Evolutionary conservation across 2,329 filamentous ascomycete species (phyloP).

Genomic region (Alternaria alternata): DNA sequence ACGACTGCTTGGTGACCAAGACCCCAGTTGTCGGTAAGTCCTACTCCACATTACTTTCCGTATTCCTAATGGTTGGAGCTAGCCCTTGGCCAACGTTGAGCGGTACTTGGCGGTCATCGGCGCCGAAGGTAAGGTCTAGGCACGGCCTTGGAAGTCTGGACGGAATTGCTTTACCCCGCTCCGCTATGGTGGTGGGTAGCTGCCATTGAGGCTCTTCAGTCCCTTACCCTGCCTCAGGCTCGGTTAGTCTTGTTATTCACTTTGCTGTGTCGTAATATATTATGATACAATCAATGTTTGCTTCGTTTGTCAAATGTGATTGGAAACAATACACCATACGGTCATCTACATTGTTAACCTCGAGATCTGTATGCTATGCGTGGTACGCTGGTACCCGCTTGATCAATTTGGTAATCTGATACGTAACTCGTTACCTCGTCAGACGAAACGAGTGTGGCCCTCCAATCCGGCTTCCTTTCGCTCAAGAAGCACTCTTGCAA

Average conservation of each 20-base stretch:
- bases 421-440: background rate
- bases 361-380: background rate
- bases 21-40: background rate
- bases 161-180: constrained; percentile 14
- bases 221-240: background rate
- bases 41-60: background rate
- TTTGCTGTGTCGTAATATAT: background rate
- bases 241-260: background rate
- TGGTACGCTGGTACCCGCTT: background rate
- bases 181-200: background rate
- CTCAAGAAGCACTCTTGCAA: background rate
- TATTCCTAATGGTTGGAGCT: constrained; percentile 6
- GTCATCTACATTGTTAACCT: background rate
- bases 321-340: background rate
- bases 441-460: background rate
- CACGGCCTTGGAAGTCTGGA: constrained; percentile 13
- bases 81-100: constrained; percentile 28
- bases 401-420: constrained; percentile 15
- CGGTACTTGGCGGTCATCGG: constrained; percentile 23
- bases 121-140: constrained; percentile 13
- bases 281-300: background rate
- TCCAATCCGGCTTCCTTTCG: background rate
- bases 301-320: background rate
- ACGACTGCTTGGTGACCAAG: constrained; percentile 4
- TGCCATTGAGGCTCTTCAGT: background rate